Evolutionary conservation across 495 filamentous ascomycete genomes (phyloP).

Genomic region (Ascobolus immersus): DNA sequence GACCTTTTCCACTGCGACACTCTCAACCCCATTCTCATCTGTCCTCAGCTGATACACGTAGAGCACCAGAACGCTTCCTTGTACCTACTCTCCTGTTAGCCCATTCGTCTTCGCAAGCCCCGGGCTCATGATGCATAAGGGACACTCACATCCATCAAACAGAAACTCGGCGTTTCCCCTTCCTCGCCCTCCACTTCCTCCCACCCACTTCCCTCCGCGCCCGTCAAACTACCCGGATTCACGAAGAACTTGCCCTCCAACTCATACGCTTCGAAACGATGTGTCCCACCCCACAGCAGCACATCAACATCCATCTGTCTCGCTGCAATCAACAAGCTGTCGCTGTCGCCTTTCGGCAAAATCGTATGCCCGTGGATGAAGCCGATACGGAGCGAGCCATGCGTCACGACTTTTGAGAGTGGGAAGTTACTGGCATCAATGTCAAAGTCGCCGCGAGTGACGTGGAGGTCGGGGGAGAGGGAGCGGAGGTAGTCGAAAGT

Average conservation of each 20-base stretch:
- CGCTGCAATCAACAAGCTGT: slow-evolving; percentile 74
- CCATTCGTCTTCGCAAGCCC: slow-evolving; percentile 4
- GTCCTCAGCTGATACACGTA: slow-evolving; percentile 94
- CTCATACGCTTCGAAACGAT: slow-evolving; percentile 93
- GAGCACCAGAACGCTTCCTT: slow-evolving; percentile 86
- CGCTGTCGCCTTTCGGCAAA: slow-evolving; percentile 71
- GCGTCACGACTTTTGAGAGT: slow-evolving; percentile 76
- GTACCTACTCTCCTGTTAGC: slow-evolving; percentile 34
- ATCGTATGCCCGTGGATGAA: slow-evolving; percentile 94
- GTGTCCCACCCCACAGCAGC: slow-evolving; percentile 89
- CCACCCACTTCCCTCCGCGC: slow-evolving; percentile 25
- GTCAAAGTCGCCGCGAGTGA: slow-evolving; percentile 85
- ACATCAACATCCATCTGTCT: slow-evolving; percentile 94
- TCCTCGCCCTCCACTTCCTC: slow-evolving; percentile 52
- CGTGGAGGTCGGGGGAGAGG: slow-evolving; percentile 79
- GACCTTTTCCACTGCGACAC: slow-evolving; percentile 90
- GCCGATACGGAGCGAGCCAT: slow-evolving; percentile 78
- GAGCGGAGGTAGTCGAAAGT: slow-evolving; percentile 86
- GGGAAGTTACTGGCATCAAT: slow-evolving; percentile 76
- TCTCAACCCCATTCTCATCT: slow-evolving; percentile 68
- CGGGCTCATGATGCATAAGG: not conserved
- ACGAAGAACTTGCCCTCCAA: slow-evolving; percentile 97
- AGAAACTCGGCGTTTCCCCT: slow-evolving; percentile 81
- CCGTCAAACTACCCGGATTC: slow-evolving; percentile 44
- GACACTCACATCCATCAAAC: slow-evolving; percentile 85